These are phyloP conservation scores for Saccharomycodes ludwigii DNA, from an alignment of 805 yeast genomes.

Conservation along the genomic window DNA sequence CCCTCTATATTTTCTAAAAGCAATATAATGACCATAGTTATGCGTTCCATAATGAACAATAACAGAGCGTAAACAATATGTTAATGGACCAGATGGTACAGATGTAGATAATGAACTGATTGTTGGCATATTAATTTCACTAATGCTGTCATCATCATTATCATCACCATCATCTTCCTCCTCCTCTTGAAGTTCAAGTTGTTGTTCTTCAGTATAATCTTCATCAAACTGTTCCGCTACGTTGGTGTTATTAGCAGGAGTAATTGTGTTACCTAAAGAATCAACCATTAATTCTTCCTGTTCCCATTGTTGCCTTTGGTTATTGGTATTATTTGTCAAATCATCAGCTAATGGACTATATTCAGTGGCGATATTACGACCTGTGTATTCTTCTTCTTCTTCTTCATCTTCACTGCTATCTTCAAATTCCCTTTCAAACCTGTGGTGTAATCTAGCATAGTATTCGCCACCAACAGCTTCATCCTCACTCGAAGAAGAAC, in stretches of 20 bases:
- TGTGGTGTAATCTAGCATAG: slow-evolving; percentile 20
- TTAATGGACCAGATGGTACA: slow-evolving; percentile 31
- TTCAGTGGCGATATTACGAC: slow-evolving; percentile 11
- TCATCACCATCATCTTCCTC: slow-evolving; percentile 7
- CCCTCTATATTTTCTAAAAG: slow-evolving; percentile 69
- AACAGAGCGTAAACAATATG: slow-evolving; percentile 69
- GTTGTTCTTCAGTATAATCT: slow-evolving; percentile 8
- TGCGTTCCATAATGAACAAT: slow-evolving; percentile 93
- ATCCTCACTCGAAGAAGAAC: slow-evolving; percentile 17
- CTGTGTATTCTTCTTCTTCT: slow-evolving; percentile 6
- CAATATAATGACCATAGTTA: slow-evolving; percentile 94
- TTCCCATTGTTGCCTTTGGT: no score
- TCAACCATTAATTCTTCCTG: slow-evolving; percentile 19
- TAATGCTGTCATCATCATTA: slow-evolving; percentile 9
- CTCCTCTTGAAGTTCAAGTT: slow-evolving; percentile 3
- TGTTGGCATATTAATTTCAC: slow-evolving; percentile 6
- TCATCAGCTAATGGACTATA: slow-evolving; percentile 19
- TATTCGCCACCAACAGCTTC: slow-evolving; percentile 20
- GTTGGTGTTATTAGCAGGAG: slow-evolving; percentile 9
- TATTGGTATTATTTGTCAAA: slow-evolving; percentile 9
- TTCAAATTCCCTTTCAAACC: slow-evolving; percentile 22
- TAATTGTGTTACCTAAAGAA: slow-evolving; percentile 22
- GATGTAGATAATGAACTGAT: slow-evolving; percentile 9
- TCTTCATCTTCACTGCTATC: slow-evolving; percentile 22
- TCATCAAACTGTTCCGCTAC: slow-evolving; percentile 6